These are phyloP conservation scores for Fusarium hainanense DNA, from an alignment of 2,329 filamentous ascomycete species.

Conservation along the genomic window DNA sequence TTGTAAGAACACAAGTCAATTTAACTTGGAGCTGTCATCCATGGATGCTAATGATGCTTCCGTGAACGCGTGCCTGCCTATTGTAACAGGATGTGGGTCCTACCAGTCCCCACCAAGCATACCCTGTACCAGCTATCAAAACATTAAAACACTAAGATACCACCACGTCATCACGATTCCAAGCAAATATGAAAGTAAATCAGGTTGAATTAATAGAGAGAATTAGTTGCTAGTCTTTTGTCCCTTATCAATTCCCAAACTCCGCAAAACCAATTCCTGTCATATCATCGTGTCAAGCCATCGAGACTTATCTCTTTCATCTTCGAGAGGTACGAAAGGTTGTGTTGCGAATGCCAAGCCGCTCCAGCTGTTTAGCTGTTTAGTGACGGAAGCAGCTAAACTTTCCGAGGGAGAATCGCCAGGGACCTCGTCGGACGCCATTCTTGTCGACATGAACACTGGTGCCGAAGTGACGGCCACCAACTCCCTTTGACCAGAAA, in stretches of 20 bases:
- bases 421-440: conserved; percentile 62
- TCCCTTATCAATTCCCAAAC: conserved; percentile 8
- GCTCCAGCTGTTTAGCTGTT: neutral
- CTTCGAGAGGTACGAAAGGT: neutral
- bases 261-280: conserved; percentile 17
- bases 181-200: neutral
- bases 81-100: neutral
- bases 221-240: conserved; percentile 1
- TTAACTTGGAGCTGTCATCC: conserved; percentile 8
- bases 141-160: neutral
- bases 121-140: conserved; percentile 18
- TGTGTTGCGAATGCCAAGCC: neutral
- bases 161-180: neutral
- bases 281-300: conserved; percentile 16
- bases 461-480: conserved; percentile 62
- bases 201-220: conserved; percentile 11
- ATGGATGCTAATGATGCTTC: conserved; percentile 1
- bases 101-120: neutral
- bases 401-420: conserved; percentile 61
- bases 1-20: neutral
- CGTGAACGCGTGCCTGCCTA: conserved; percentile 26
- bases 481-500: conserved; percentile 60
- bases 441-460: conserved; percentile 59
- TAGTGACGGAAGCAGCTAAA: conserved; percentile 63
- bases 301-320: neutral